Evolutionary conservation across 169 alveolate genomes (phyloP), one percentile per base, ranked within the genome.

Genomic region (Plasmodium ovale): DNA sequence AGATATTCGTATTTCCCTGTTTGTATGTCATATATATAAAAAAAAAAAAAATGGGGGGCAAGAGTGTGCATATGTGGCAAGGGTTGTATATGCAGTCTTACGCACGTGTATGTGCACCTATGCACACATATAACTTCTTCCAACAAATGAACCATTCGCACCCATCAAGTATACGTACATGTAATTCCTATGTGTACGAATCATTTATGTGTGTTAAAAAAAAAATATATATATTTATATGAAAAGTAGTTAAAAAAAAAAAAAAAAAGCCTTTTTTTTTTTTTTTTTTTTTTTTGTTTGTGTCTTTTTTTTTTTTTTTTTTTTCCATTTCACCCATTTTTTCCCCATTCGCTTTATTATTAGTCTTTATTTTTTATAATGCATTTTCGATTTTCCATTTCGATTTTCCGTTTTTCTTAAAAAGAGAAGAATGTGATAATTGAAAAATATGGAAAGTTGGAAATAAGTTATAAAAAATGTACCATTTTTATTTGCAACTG

Each of bases 401-500:
- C 16, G 16, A 47, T 42, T 21, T 62, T 31, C 44, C 49, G 2
- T 67, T 67, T 19, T 67, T 67, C 77, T 39, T 44, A 67, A 67
- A 67, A 42, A 29, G 58, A 47, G 77, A 67, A 67, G 62, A 67
- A 67, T 27, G 47, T 16, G 58, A 42, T 47, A 42, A 42, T 27
- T 67, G 9, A 16, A 16, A 14, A 35, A 16, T 31, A 60, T 29
- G n/a, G 42, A 60, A 29, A 29, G 25, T 60, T 31, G 27, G 71
- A 60, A 60, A 60, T 29, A 29, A 60, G 14, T 29, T 29, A 47
- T 21, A 39, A 47, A 67, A 14, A 27, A 67, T 27, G 35, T 12
- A 67, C 42, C 14, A 16, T 68, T 68, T 68, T 67, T 67, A 39
- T 74, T 47, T 64, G 27, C 27, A 74, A 74, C 88, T 74, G 59